Evolutionary conservation across 2,329 filamentous ascomycete species (phyloP).

Genomic region (Orbilia ellipsospora): DNA sequence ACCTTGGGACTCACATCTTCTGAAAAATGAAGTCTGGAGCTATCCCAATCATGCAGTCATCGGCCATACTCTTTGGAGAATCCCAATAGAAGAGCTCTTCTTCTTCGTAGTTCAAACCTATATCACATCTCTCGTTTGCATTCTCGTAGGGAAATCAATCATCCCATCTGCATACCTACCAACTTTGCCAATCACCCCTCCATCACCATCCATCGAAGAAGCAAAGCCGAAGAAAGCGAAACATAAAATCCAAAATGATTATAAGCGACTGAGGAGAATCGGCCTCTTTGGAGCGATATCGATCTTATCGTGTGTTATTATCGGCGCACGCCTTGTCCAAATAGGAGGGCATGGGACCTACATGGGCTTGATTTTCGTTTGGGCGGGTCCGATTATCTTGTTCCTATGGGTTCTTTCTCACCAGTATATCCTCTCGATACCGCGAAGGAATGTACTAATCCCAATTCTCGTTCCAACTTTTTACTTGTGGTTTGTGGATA

Average conservation of each 20-base stretch:
- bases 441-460: slow-evolving; percentile 68
- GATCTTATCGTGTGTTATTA: slow-evolving; percentile 10
- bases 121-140: slow-evolving; percentile 75
- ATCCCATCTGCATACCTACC: slow-evolving; percentile 68
- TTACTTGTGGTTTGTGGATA: slow-evolving; percentile 79
- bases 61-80: slow-evolving; percentile 72
- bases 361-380: slow-evolving; percentile 75
- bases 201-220: slow-evolving; percentile 60
- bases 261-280: slow-evolving; percentile 20
- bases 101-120: slow-evolving; percentile 83
- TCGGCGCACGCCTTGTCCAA: slow-evolving; percentile 62
- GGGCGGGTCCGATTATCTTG: slow-evolving; percentile 75
- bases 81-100: slow-evolving; percentile 78
- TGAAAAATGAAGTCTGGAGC: slow-evolving; percentile 75
- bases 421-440: slow-evolving; percentile 72
- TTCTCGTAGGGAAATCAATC: slow-evolving; percentile 73
- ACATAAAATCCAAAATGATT: slow-evolving; percentile 30
- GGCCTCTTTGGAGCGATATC: slow-evolving; percentile 20
- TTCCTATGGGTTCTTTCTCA: slow-evolving; percentile 73
- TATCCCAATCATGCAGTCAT: slow-evolving; percentile 75
- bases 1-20: slow-evolving; percentile 81
- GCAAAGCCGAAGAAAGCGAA: slow-evolving; percentile 62
- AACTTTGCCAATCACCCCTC: slow-evolving; percentile 58
- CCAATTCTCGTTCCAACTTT: slow-evolving; percentile 74
- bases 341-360: slow-evolving; percentile 70